Evolutionary conservation across 2,329 filamentous ascomycete genomes (phyloP), one percentile per base, ranked within the genome.

Genomic region (Trichoderma harzianum): DNA sequence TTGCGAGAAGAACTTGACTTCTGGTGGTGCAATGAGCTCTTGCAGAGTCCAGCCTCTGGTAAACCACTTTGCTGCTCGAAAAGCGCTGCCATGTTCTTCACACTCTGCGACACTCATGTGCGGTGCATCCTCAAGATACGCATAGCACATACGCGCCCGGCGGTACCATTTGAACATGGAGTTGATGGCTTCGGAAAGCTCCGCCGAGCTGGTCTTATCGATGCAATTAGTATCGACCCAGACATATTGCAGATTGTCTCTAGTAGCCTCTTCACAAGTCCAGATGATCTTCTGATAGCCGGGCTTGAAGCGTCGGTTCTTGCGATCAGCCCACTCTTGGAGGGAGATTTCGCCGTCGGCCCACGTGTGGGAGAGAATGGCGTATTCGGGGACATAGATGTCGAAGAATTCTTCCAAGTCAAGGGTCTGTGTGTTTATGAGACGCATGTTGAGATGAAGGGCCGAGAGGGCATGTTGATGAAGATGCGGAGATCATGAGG

Each of bases 21-120:
- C 51, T 39, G 14, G 18, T 8, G 74, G 74, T 2, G 74, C 75
- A 7, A 76, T 60, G 30, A 78, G 72, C 62, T 78, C 77, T 36
- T 77, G 74, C 6, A 78, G 72, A 5, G 72, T 80, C 78, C 71
- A 80, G 16, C 74, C 76, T 68, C 74, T 68, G 47, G 74, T 75
- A 21, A 76, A 77, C 74, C 76, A 78, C 16, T 58, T 69, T 12
- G 66, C 51, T 34, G 16, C 18, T 28, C 66, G 51, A 62, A 62
- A 69, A 8, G 55, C 67, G 36, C 55, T 69, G 28, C 30, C 67
- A 2, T 24, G 18, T 18, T 69, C 30, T 16, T 51, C 43, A 12
- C 67, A 69, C 24, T 36, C 55, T 2, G 28, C 39, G 14, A 69
- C 18, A 4, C 30, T 69, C 36, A 26, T 53, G 6, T 61, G 58